Evolutionary conservation across 768 basidiomycete species (phyloP), one percentile per base, ranked within the genome.

Genomic region (Rhizopogon sp.): DNA sequence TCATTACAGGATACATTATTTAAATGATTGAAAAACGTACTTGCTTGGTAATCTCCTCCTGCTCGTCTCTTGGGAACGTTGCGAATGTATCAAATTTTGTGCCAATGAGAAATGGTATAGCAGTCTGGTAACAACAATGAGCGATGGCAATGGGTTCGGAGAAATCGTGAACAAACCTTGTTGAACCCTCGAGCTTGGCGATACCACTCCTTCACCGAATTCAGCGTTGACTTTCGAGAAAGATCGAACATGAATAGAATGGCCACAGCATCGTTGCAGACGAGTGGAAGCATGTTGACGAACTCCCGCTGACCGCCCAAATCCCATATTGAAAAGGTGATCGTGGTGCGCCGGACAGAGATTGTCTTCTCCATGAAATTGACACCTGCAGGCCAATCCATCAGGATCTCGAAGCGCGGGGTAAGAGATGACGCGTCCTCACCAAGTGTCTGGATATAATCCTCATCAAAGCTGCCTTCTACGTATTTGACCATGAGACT

Each of bases 331-430:
- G 95, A 98, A 76, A 99, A 98, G 3, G 96, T 98, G 72, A 99
- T 98, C 54, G 96, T 97, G 56, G 97, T 98, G 71, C 95, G 88
- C 62, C 97, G 87, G 62, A 99, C 96, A 54, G 91, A 90, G 65
- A 99, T 98, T 14, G 96, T 97, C 80, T 99, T 99, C 79, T 99
- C 96, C 97, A 98, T 98, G 73, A 98, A 98, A 74, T 98, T 98
- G 76, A 98, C 94, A 78, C 96, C 92, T 80, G 60, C 14, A 1
- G 14, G 11, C 35, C 47, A 45, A 6, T 16, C 20, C 42, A 43
- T 68, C 56, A 64, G 57, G 14, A 43, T 39, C 47, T 11, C 52
- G 45, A 44, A 4, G 20, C 53, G 10, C 1, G 1, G 29, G 9
- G 0, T 44, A 5, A 49, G 37, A 50, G 39, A 53, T 55, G 39